Base-by-base conservation (phyloP, 257 asterid genomes). In the Parsonsia alboflavescens region DNA sequence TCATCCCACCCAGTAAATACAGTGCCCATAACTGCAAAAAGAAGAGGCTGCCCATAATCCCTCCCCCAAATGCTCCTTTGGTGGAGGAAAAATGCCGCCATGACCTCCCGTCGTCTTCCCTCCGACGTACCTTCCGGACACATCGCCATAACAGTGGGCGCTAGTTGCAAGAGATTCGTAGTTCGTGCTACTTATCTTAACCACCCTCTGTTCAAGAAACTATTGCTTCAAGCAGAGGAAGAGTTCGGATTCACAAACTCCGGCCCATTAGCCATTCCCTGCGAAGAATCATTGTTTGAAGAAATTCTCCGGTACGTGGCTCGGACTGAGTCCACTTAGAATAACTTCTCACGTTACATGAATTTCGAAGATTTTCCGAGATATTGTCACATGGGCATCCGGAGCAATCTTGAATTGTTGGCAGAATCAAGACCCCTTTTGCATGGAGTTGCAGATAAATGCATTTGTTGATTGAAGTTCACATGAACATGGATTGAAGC, bases 221-320 rank as follows among this genome's bases (percentile, higher is more conserved):
- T 88, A 2, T 67, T 88, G 76, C 28, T 76, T 30, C 86, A 79
- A 61, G 88, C 90, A 1, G 93, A 86, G 79, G 93, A 88, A 69
- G 90, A 82, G 70, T 88, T 78, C 33, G 93, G 90, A 64, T 88
- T 86, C 41, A 48, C 79, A 11, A 88, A 81, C 36, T 63, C 80
- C 6, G 93, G 93, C 12, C 93, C 87, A 56, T 64, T 88, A 57
- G 77, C 84, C 39, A 86, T 88, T 75, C 93, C 93, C 17, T 88
- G 93, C 59, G 90, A 83, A 7, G 90, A 88, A 59, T 70, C 79
- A 5, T 21, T 81, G 49, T 88, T 88, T 12, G 90, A 86, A 68
- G 85, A 81, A 7, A 75, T 86, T 7, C 79, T 88, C 11, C 68
- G 79, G 73, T 72, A 54, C 79, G 16, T 88, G 85, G 81, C 86